A percentile compares a stretch with the other conserved stretches of the same genome.
phyloP scores from a whole-genome alignment of 73 alveolate genomes.

The Vitrella brassicaformis region DNA sequence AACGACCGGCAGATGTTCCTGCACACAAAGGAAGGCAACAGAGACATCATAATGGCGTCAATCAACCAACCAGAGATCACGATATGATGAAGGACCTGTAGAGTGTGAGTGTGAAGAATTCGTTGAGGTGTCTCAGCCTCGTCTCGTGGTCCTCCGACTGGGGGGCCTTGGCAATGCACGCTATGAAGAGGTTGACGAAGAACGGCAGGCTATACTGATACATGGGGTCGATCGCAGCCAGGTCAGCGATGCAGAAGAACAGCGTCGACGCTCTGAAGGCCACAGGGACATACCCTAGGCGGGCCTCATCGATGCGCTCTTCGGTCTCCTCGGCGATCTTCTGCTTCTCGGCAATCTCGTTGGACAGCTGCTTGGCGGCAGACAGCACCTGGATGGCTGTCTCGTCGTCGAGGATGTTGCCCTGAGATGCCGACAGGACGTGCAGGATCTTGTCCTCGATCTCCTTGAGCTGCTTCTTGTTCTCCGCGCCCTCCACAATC shows the following conservation, averaged over 20 bases:
- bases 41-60: constrained; percentile 1
- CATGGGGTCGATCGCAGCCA: constrained; percentile 97
- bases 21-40: constrained; percentile 61
- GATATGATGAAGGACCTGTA: no score
- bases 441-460: constrained; percentile 83
- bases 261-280: constrained; percentile 87
- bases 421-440: constrained; percentile 72
- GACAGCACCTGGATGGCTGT: constrained; percentile 85
- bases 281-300: constrained; percentile 91
- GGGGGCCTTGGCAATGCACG: no score
- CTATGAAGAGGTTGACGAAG: constrained; percentile 76
- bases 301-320: constrained; percentile 85
- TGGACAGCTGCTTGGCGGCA: constrained; percentile 78
- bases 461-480: constrained; percentile 78
- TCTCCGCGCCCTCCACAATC: constrained; percentile 86
- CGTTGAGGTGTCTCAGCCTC: no score
- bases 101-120: background rate
- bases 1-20: constrained; percentile 72
- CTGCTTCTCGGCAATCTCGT: constrained; percentile 89
- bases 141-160: constrained; percentile 49
- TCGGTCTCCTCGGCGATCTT: constrained; percentile 88
- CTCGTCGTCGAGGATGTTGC: constrained; percentile 83
- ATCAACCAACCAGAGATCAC: no score
- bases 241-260: constrained; percentile 93
- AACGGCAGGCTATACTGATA: constrained; percentile 91